Evolutionary conservation across 1,284 basidiomycete species (phyloP).

Genomic region (Omphalotus olearius): DNA sequence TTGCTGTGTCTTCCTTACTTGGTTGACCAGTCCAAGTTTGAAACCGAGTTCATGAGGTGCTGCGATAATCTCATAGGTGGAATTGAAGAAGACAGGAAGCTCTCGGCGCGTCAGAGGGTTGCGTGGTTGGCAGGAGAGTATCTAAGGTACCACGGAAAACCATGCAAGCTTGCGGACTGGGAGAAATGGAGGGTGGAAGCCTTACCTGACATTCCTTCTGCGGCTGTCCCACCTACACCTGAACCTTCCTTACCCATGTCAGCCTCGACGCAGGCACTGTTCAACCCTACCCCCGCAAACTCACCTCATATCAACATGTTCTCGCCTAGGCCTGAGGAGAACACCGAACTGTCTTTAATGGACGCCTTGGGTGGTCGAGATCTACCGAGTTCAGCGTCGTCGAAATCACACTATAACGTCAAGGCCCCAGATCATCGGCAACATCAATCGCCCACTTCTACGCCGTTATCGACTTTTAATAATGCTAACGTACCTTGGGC

Average conservation of each 20-base stretch:
- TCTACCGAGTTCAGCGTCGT: conserved; percentile 17
- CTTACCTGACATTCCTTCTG: conserved; percentile 37
- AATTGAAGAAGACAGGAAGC: conserved; percentile 38
- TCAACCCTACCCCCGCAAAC: conserved; percentile 41
- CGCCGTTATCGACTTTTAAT: conserved; percentile 11
- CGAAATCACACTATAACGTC: conserved; percentile 24
- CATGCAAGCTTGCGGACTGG: conserved; percentile 53
- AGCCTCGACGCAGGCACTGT: conserved; percentile 49
- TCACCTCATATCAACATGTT: conserved; percentile 51
- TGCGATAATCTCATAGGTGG: conserved; percentile 60
- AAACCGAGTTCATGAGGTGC: conserved; percentile 64
- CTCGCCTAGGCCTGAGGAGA: conserved; percentile 54
- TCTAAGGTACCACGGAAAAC: conserved; percentile 47
- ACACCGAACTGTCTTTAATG: conserved; percentile 38
- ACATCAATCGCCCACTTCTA: conserved; percentile 7
- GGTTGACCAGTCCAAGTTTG: conserved; percentile 53
- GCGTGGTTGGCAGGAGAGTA: conserved; percentile 66
- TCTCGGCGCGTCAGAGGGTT: conserved; percentile 41
- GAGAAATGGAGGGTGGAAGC: conserved; percentile 49
- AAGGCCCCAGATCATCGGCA: conserved; percentile 1
- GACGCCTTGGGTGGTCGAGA: conserved; percentile 36
- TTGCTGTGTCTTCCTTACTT: conserved; percentile 56
- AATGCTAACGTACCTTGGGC: conserved; percentile 34
- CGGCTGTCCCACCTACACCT: conserved; percentile 15
- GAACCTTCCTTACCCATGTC: conserved; percentile 37